A percentile compares a stretch with the other conserved stretches of the same genome.
phyloP scores from a whole-genome alignment of 1,284 basidiomycete genomes.

The Phylloboletellus chloephorus region DNA sequence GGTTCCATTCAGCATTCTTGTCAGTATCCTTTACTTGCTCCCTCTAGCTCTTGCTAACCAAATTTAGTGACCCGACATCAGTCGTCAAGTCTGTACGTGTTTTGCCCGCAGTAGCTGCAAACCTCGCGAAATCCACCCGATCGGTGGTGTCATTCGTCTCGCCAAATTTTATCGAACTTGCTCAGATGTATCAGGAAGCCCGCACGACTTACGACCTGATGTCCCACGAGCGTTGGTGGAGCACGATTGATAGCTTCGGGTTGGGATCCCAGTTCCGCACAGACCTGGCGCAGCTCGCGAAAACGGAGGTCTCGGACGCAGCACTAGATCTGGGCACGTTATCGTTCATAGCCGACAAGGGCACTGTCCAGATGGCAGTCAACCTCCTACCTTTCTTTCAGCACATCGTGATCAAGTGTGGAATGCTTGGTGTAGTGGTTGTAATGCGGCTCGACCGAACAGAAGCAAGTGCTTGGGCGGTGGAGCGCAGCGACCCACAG shows the following conservation, averaged over 20 bases:
- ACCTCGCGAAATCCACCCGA: slow-evolving; percentile 22
- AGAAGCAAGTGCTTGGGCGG: slow-evolving; percentile 42
- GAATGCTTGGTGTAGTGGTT: slow-evolving; percentile 60
- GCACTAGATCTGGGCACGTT: slow-evolving; percentile 43
- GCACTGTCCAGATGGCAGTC: slow-evolving; percentile 74
- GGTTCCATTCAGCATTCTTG: slow-evolving; percentile 49
- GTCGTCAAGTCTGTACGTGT: slow-evolving; percentile 71
- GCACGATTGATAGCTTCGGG: slow-evolving; percentile 53
- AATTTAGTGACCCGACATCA: slow-evolving; percentile 79
- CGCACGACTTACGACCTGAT: slow-evolving; percentile 46
- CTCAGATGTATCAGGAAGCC: slow-evolving; percentile 55
- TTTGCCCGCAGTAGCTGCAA: slow-evolving; percentile 53
- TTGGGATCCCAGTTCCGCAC: slow-evolving; percentile 60
- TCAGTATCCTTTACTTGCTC: slow-evolving; percentile 32
- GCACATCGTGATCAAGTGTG: slow-evolving; percentile 80
- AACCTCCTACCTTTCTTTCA: slow-evolving; percentile 77
- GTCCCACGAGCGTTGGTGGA: slow-evolving; percentile 59
- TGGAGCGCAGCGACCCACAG: slow-evolving; percentile 42
- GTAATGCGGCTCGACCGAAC: slow-evolving; percentile 51
- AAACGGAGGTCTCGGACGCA: slow-evolving; percentile 37
- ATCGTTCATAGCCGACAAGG: slow-evolving; percentile 60
- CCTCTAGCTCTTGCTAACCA: slow-evolving; percentile 8
- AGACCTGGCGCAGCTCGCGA: slow-evolving; percentile 58
- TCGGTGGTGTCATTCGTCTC: slow-evolving; percentile 65
- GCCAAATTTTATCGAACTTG: slow-evolving; percentile 77